A percentile compares a stretch with the other conserved stretches of the same genome.
Conservation (phyloP, 2,329 filamentous ascomycete species). For the Apiospora aurea region DNA sequence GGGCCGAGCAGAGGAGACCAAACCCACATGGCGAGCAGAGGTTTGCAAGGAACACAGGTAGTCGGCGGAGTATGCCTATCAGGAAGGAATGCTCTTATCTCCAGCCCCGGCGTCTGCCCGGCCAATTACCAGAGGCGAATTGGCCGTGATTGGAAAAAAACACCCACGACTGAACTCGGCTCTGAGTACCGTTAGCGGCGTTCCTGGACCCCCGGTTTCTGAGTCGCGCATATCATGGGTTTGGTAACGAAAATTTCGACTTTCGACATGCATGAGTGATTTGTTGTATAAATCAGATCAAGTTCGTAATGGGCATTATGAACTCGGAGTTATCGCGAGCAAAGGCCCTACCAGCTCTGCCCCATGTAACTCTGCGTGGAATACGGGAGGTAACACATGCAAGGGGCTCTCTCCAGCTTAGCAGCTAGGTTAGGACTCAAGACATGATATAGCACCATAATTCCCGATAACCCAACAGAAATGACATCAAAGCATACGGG, state of each 20-base stretch:
- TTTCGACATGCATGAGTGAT: background rate
- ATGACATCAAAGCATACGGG: background rate
- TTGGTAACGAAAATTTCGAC: background rate
- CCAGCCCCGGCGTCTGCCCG: background rate
- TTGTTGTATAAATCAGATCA: background rate
- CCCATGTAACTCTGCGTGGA: background rate
- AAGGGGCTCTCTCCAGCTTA: background rate
- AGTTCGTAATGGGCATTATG: background rate
- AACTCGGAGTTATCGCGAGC: background rate
- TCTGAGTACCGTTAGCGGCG: background rate
- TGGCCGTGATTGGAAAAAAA: background rate
- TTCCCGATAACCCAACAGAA: background rate
- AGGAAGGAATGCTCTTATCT: background rate
- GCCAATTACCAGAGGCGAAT: background rate
- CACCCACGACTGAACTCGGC: background rate
- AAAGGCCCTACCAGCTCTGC: background rate
- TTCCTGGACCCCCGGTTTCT: background rate
- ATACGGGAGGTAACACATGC: background rate
- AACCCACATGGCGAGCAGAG: conserved; percentile 13
- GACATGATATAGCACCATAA: background rate
- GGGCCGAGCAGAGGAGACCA: background rate
- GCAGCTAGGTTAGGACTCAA: background rate
- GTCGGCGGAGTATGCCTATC: conserved; percentile 17
- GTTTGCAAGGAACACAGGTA: conserved; percentile 8
- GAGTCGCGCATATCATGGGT: background rate